Evolutionary conservation across 768 basidiomycete species (phyloP), one percentile per base, ranked within the genome.

Genomic region (Phylloporus sp.): DNA sequence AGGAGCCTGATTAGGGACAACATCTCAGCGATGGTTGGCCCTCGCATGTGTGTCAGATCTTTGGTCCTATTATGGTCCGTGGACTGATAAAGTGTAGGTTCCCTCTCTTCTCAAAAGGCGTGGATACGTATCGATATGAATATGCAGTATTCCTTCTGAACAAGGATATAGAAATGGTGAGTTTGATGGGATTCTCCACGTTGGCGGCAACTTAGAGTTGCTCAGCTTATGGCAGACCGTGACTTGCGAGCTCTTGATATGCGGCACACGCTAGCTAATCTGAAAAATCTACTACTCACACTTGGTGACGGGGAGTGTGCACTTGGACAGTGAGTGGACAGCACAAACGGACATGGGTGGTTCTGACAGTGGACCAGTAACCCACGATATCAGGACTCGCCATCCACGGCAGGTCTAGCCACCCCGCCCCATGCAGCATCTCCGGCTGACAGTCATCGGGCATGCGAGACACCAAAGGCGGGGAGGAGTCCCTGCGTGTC

Each of bases 111-210:
- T 86, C 91, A 1, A 90, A 82, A 71, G 94, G 95, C 5, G 95
- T 97, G 52, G 97, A 98, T 66, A 88, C 87, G 38, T 98, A 97
- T 71, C 80, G 97, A 23, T 99, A 95, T 63, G 95, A 98, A 69
- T 99, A 98, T 73, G 97, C 86, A 4, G 95, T 98, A 5, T 98
- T 94, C 69, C 71, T 99, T 36, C 76, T 98, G 28, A 99, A 99
- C 74, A 99, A 98, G 70, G 79, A 99, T 69, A 94, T 99, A 58
- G 95, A 99, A 73, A 77, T 94, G 80, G 94, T 95, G 57, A 42
- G 60, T 6, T 34, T 44, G 18, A 31, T 47, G 34, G 24, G 27
- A 34, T 45, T n/a, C n/a, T n/a, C 5, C 5, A 11, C 39, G 18
- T 6, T 43, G n/a, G 20, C 9, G 39, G 13, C n/a, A 22, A 26